Base-by-base conservation (phyloP, 257 asterid genomes). In the Ligustrum vulgare region DNA sequence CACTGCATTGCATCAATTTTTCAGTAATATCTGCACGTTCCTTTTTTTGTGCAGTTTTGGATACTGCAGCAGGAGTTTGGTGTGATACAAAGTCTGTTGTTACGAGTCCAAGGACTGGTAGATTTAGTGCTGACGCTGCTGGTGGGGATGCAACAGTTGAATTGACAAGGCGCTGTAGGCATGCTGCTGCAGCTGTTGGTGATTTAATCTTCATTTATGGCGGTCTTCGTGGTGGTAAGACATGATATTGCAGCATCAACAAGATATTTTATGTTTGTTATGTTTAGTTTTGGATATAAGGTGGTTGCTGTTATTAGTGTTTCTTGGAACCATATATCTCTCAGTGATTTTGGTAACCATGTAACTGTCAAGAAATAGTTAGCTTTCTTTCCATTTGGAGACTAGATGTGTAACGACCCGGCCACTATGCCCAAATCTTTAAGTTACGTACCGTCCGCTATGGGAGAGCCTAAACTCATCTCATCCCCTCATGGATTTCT, bases 51-150 rank as follows among this genome's bases (percentile, higher is more conserved):
- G 80, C 87, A 95, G 99, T 95, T 82, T 82, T 95, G 89, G 99
- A 95, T 79, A 95, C 99, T 69, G 99, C 99, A 31, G 99, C 99
- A 72, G 99, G 99, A 78, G 98, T 95, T 34, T 95, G 99, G 99
- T 95, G 98, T 60, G 99, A 95, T 85, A 86, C 96, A 6, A 95
- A 87, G 78, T 86, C 99, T 71, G 97, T 95, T 75, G 97, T 95
- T 78, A 91, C 96, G 5, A 92, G 93, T 83, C 96, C 98, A 8
- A 91, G 99, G 82, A 91, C 96, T 78, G 99, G 97, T 39, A 87
- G 88, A 78, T 92, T 83, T 84, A 95, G 99, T 80, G 97, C 96
- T 62, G 98, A 95, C 79, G 98, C 97, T 54, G 98, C 98, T 73
- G 98, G 98, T 68, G 99, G 98, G 22, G 98, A 95, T 78, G 96